Evolutionary conservation across 352 stramenopile genomes (phyloP), one percentile per base, ranked within the genome.

Genomic region (Phytophthora sp.): DNA sequence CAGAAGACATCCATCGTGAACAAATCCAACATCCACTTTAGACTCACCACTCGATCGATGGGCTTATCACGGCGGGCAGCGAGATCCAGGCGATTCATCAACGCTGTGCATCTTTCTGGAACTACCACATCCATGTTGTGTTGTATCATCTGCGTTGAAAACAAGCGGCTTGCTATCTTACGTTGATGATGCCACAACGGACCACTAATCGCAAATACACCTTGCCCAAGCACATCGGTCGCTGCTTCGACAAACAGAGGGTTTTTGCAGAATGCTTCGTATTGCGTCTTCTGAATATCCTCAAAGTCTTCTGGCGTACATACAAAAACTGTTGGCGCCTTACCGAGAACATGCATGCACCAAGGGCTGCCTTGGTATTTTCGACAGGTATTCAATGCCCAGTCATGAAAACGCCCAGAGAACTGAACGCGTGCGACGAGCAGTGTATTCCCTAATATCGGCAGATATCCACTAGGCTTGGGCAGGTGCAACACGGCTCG

Each of bases 1-100:
- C 69, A 66, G 55, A 87, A 85, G 3, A 68, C 67, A 26, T 85
- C 75, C 49, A 87, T 66, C 5, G 76, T 87, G 54, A 84, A 75
- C 37, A 67, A 57, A 32, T 72, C 58, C 26, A 82, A 58, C 12
- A 75, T 50, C 32, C 54, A 44, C 30, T 69, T 62, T 2, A 77
- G 32, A 38, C 70, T 72, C 39, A 88, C 54, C 18, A 72, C 54
- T 7, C 26, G 39, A 26, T 66, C 45, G 4, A 12, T 24, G 8
- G 50, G 13, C 12, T 67, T 38, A 30, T 50, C 20, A 38, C 54
- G 51, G 30, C 41, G 9, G 37, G 30, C 49, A 46, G 6, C 46
- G 23, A 11, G 18, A 45, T 34, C 62, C 44, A 15, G 24, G 35
- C 7, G 46, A 49, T 15, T 49, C 7, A 77, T 72, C 27, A 74